Base-by-base conservation (phyloP, 2,329 filamentous ascomycete species). In the Penicillium sclerotigenum region DNA sequence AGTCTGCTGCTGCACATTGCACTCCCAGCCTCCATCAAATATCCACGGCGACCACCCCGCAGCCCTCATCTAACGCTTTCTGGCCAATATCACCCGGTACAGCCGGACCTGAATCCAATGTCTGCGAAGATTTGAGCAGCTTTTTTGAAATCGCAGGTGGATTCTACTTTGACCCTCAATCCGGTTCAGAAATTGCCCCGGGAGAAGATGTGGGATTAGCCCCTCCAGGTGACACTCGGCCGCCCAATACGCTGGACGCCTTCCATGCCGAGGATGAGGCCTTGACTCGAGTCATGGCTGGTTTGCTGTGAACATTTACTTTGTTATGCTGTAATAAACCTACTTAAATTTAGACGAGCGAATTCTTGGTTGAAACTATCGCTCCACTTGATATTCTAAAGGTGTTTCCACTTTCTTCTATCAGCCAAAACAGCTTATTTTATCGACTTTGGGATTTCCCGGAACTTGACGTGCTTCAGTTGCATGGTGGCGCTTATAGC, bases 121-220 rank as follows among this genome's bases (percentile, higher is more conserved):
- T 58, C 24, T 73, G 74, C 34, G 71, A 82, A 56, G 83, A 86
- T 61, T 66, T 86, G 41, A 85, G 82, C 5, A 84, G 76, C 57
- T 72, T 86, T 58, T 86, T 86, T 57, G 83, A 86, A 62, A 80
- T 83, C 51, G 83, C 82, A 0, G 83, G 83, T 0, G 80, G 78
- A 0, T 50, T 73, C 4, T 73, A 72, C 18, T 70, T 71, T 37
- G 68, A 70, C 48, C 59, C 65, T 9, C 42, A 42, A 2, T 13
- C 52, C 1, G 51, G 42, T 2, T 38, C 54, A 14, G 61, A 65
- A 9, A 41, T 54, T 11, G 38, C 52, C 3, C 37, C 29, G 4
- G 60, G 45, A 11, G 52, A 34, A 26, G 58, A 47, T 33, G 56
- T 34, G 54, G 61, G 24, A 22, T 51, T 54, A 51, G 49, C 52